phyloP scores from a whole-genome alignment of 257 asterid genomes.

The Solanum sitiens region DNA sequence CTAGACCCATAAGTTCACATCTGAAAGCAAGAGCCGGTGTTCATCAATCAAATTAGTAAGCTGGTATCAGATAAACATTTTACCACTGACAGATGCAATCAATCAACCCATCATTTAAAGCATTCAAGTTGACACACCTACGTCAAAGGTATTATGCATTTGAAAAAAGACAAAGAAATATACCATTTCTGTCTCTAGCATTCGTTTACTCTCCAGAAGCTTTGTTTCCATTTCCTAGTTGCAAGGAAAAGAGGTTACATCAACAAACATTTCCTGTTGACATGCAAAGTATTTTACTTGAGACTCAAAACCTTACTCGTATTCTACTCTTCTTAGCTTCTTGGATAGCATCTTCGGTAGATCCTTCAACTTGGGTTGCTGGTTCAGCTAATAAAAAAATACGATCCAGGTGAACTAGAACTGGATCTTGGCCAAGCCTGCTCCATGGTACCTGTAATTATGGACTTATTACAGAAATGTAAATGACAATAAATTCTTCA shows the following conservation, averaged over 20 bases:
- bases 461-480: constrained; percentile 1
- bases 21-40: background rate
- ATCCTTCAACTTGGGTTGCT: constrained; percentile 90
- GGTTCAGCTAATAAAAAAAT: constrained; percentile 94
- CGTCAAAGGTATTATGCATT: background rate
- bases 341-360: constrained; percentile 91
- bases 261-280: background rate
- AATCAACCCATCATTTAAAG: background rate
- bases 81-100: background rate
- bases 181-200: constrained; percentile 74
- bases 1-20: background rate
- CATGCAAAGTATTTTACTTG: background rate
- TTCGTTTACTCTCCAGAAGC: constrained; percentile 71
- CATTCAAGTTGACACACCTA: background rate
- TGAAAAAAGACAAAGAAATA: constrained; percentile 2
- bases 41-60: background rate
- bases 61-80: background rate
- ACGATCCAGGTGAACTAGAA: constrained; percentile 81
- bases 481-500: background rate
- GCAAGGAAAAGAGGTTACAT: constrained; percentile 3
- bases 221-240: constrained; percentile 81
- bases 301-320: constrained; percentile 43
- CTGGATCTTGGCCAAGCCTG: constrained; percentile 99
- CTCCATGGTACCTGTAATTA: constrained; percentile 96
- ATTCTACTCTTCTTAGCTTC: constrained; percentile 77